phyloP scores from a whole-genome alignment of 2,329 filamentous ascomycete genomes.

The Xylariomycetidae sp. region DNA sequence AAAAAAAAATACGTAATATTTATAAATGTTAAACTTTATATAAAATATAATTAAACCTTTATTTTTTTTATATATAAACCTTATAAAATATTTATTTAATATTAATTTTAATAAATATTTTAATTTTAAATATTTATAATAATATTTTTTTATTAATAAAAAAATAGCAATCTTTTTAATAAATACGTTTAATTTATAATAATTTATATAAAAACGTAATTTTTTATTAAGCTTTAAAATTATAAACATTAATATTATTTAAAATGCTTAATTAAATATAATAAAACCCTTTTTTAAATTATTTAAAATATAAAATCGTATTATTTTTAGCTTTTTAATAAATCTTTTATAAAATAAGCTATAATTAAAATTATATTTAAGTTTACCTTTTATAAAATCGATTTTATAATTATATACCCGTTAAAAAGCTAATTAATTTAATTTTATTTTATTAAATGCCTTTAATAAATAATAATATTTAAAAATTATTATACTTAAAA shows the following conservation, averaged over 20 bases:
- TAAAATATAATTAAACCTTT: conserved; percentile 4
- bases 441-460: neutral
- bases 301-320: conserved; percentile 1
- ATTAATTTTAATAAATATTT: conserved; percentile 6
- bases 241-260: conserved; percentile 1
- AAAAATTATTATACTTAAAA: conserved; percentile 1
- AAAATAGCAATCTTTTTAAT: conserved; percentile 1
- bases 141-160: conserved; percentile 3
- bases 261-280: neutral
- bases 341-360: conserved; percentile 1
- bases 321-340: conserved; percentile 1
- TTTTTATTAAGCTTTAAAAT: neutral
- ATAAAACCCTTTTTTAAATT: conserved; percentile 3
- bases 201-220: conserved; percentile 5
- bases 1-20: conserved; percentile 5
- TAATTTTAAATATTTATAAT: neutral
- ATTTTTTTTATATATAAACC: neutral
- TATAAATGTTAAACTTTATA: conserved; percentile 2
- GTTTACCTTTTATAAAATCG: neutral
- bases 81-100: conserved; percentile 3
- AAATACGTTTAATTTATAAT: conserved; percentile 2
- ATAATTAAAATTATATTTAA: conserved; percentile 3
- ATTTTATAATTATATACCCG: neutral
- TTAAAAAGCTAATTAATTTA: neutral
- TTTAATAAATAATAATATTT: conserved; percentile 1